Percentiles rank a stretch among this genome's conserved stretches.
These are phyloP conservation scores for Nymphaea colorata DNA, from an alignment of 164 flowering plant genomes.

Conservation along the genomic window DNA sequence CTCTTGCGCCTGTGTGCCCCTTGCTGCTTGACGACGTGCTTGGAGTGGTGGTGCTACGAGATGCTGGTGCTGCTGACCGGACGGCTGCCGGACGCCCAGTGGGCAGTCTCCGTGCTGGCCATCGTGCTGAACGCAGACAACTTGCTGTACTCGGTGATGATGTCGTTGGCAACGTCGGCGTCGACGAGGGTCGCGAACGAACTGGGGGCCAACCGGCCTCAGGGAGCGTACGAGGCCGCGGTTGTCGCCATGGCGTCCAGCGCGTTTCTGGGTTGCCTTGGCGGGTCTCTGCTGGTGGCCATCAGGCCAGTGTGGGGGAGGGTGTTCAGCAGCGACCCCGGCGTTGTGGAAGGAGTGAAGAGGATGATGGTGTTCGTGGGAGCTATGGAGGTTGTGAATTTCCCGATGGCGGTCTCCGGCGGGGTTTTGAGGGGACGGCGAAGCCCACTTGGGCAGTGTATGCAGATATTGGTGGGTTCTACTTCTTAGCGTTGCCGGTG, in stretches of 20 bases:
- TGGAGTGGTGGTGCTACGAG: constrained; percentile 98
- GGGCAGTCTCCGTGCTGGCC: constrained; percentile 49
- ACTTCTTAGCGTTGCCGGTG: constrained; percentile 67
- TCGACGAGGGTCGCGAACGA: constrained; percentile 77
- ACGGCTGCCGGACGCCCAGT: constrained; percentile 41
- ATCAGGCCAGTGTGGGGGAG: constrained; percentile 60
- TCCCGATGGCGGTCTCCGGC: constrained; percentile 65
- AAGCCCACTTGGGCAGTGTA: constrained; percentile 59
- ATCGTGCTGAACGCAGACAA: constrained; percentile 84
- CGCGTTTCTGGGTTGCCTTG: constrained; percentile 30
- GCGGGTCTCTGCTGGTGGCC: constrained; percentile 16
- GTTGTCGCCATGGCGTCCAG: constrained; percentile 29
- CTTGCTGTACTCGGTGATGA: constrained; percentile 71
- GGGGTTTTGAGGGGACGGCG: constrained; percentile 79
- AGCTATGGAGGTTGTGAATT: constrained; percentile 57
- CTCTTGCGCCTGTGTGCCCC: constrained; percentile 51
- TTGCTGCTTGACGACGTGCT: constrained; percentile 83
- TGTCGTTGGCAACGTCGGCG: constrained; percentile 57
- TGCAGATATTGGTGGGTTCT: constrained; percentile 69
- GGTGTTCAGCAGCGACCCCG: constrained; percentile 49
- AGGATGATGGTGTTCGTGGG: constrained; percentile 64
- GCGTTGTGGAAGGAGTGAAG: constrained; percentile 43
- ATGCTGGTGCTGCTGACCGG: constrained; percentile 71
- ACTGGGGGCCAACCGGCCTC: constrained; percentile 52
- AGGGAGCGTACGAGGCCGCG: constrained; percentile 35